Percentiles rank a stretch among this genome's conserved stretches.
Evolutionary conservation across 148 eudicot genomes (phyloP).

Genomic region (Pharnaceum exiguum): DNA sequence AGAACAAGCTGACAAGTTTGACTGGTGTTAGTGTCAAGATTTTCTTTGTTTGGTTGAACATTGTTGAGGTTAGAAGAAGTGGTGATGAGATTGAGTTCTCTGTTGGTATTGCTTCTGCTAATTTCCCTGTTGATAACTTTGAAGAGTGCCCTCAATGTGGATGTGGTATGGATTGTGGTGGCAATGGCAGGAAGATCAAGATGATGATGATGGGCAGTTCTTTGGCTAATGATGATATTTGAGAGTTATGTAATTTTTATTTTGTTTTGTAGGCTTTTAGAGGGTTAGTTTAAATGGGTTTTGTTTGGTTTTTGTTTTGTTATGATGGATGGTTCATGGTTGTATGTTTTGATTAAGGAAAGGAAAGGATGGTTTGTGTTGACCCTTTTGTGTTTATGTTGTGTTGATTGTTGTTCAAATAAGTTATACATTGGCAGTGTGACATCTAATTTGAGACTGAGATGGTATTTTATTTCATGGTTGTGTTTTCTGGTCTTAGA

Average conservation of each 20-base stretch:
- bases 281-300: constrained; percentile 11
- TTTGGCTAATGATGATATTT: constrained; percentile 36
- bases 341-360: background rate
- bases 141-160: constrained; percentile 59
- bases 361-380: background rate
- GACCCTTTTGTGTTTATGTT: background rate
- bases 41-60: constrained; percentile 51
- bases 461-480: too few species aligned
- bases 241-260: constrained; percentile 10
- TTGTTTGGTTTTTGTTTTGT: background rate
- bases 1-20: constrained; percentile 40
- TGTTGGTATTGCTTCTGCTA: constrained; percentile 62
- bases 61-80: constrained; percentile 47
- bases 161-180: constrained; percentile 56
- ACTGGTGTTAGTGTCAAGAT: constrained; percentile 56
- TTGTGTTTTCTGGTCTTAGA: too few species aligned
- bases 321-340: constrained; percentile 2
- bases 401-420: background rate
- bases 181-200: constrained; percentile 9
- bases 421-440: too few species aligned
- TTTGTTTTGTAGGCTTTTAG: constrained; percentile 14
- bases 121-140: constrained; percentile 47
- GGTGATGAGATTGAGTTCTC: constrained; percentile 62
- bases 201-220: too few species aligned
- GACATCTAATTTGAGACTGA: too few species aligned